Evolutionary conservation across 371 early-diverging fungal species (phyloP).

Genomic region (Mortierella sp.): DNA sequence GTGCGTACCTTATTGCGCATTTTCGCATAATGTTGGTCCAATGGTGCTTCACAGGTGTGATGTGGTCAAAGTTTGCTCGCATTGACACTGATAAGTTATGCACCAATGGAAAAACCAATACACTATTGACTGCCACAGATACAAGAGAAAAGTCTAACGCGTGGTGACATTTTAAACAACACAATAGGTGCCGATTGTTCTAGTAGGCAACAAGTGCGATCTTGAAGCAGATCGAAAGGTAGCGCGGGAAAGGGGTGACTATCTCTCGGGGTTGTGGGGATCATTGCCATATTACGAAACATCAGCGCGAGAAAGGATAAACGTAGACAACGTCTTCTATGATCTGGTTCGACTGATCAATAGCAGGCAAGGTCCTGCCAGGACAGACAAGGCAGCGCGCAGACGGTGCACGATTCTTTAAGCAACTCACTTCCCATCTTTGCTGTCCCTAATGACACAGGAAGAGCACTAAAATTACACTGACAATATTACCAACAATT

Average conservation of each 20-base stretch:
- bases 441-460: background rate
- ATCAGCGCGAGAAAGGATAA: slow-evolving; percentile 86
- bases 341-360: slow-evolving; percentile 74
- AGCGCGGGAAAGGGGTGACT: slow-evolving; percentile 71
- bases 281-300: slow-evolving; percentile 85
- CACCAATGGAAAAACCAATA: too few relatives aligned
- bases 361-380: slow-evolving; percentile 51
- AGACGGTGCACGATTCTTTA: slow-evolving; percentile 29
- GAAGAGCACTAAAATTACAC: background rate
- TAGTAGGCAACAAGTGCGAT: slow-evolving; percentile 92
- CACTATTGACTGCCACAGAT: background rate
- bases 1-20: background rate
- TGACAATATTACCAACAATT: background rate
- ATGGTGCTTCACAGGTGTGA: background rate
- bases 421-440: background rate
- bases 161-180: too few relatives aligned
- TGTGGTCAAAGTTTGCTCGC: too few relatives aligned
- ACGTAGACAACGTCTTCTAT: slow-evolving; percentile 83
- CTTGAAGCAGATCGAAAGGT: slow-evolving; percentile 84
- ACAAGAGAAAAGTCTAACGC: too few relatives aligned
- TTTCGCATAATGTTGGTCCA: too few relatives aligned
- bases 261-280: slow-evolving; percentile 79
- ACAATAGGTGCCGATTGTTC: slow-evolving; percentile 84
- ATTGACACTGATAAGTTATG: too few relatives aligned
- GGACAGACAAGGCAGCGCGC: slow-evolving; percentile 10